These are phyloP conservation scores for Verbena officinalis DNA, from an alignment of 257 asterid genomes.

Conservation along the genomic window DNA sequence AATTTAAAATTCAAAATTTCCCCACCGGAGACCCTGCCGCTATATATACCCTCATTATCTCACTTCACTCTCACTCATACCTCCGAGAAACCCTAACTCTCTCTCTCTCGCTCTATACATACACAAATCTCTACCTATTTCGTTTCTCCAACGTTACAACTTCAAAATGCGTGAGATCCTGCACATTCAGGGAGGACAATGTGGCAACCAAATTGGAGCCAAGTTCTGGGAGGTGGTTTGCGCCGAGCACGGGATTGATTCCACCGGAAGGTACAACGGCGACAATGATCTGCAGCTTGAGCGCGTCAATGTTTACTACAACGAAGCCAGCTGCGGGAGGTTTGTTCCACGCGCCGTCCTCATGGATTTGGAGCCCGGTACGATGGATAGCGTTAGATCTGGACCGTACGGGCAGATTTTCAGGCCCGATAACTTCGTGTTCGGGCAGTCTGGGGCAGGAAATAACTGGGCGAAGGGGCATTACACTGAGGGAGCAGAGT, in stretches of 20 bases:
- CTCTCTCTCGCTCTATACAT: background rate
- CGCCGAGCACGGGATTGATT: slow-evolving; percentile 73
- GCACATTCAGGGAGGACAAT: slow-evolving; percentile 88
- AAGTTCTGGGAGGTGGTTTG: slow-evolving; percentile 76
- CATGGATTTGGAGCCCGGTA: slow-evolving; percentile 84
- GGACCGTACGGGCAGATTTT: slow-evolving; percentile 74
- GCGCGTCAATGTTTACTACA: slow-evolving; percentile 78
- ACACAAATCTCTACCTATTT: background rate
- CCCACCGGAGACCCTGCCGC: background rate
- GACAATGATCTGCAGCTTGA: slow-evolving; percentile 69
- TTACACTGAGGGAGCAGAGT: slow-evolving; percentile 80
- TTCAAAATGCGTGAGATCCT: slow-evolving; percentile 70
- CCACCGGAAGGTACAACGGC: slow-evolving; percentile 75
- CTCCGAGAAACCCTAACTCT: slow-evolving; percentile 1
- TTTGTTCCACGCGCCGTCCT: slow-evolving; percentile 85
- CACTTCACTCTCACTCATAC: slow-evolving; percentile 25
- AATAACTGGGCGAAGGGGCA: slow-evolving; percentile 83
- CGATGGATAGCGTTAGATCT: slow-evolving; percentile 83
- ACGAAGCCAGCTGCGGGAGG: slow-evolving; percentile 77
- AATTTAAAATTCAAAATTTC: slow-evolving; percentile 26
- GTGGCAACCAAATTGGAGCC: slow-evolving; percentile 87
- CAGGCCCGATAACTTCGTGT: slow-evolving; percentile 68
- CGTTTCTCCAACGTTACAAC: background rate
- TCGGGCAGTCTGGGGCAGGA: slow-evolving; percentile 82
- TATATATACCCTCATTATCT: slow-evolving; percentile 22